Evolutionary conservation across 371 early-diverging fungal genomes (phyloP).

Genomic region (Zopfochytrium polystomum): DNA sequence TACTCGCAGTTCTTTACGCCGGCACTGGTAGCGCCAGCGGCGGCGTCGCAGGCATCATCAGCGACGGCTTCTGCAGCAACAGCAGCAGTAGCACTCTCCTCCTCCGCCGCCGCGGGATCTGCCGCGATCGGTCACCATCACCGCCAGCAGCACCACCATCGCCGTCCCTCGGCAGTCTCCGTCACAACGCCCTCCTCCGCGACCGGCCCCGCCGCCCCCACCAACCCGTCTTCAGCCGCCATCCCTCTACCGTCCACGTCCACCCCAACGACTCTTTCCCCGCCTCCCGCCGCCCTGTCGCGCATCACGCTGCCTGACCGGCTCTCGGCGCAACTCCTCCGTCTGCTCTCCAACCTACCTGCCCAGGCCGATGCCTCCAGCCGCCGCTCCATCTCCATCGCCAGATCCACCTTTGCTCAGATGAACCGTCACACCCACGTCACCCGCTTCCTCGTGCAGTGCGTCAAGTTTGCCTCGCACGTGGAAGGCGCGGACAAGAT

Average conservation of each 20-base stretch:
- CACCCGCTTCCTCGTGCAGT: constrained; percentile 1
- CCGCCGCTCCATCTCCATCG: not conserved
- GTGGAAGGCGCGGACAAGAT: constrained; percentile 10
- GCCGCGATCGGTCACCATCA: constrained; percentile 3
- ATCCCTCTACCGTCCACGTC: no score
- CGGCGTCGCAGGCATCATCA: not conserved
- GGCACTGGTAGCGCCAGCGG: not conserved
- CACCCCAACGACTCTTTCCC: no score
- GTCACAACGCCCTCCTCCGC: no score
- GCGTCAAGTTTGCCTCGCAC: constrained; percentile 4
- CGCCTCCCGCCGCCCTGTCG: no score
- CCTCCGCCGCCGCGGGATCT: not conserved
- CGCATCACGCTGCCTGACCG: constrained; percentile 13
- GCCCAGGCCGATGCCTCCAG: not conserved
- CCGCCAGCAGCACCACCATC: not conserved
- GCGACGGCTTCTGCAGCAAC: no score
- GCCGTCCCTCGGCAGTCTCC: no score
- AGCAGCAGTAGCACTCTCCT: no score
- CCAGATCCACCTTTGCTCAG: not conserved
- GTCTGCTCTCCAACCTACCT: constrained; percentile 10
- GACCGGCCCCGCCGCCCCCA: no score
- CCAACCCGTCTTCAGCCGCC: no score
- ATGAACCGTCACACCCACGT: not conserved
- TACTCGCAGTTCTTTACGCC: not conserved
- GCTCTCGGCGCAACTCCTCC: constrained; percentile 11